A percentile compares a stretch with the other conserved stretches of the same genome.
Evolutionary conservation across 1,284 basidiomycete species (phyloP).

Genomic region (Tranzscheliella williamsii): DNA sequence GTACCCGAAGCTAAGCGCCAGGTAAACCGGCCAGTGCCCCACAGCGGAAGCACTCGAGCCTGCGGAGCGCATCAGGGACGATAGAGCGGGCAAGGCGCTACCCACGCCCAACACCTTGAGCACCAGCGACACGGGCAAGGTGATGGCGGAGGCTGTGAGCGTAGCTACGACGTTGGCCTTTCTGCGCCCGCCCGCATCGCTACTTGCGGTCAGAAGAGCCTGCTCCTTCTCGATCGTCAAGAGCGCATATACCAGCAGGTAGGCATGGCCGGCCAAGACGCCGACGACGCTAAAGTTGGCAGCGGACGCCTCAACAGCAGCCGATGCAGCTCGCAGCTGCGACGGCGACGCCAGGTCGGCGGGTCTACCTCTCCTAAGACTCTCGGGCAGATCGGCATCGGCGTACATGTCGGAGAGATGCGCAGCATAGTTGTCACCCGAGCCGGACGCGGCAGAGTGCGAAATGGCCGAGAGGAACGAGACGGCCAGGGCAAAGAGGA

Average conservation of each 20-base stretch:
- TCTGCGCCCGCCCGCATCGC: constrained; percentile 48
- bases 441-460: constrained; percentile 2
- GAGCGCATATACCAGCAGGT: constrained; percentile 45
- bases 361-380: constrained; percentile 29
- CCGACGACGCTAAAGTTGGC: constrained; percentile 37
- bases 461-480: constrained; percentile 40
- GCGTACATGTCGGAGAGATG: constrained; percentile 26
- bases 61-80: not conserved
- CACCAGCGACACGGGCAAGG: constrained; percentile 37
- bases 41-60: not conserved
- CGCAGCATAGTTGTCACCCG: constrained; percentile 3
- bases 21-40: constrained; percentile 49
- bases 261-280: constrained; percentile 39
- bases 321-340: constrained; percentile 14
- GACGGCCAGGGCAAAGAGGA: constrained; percentile 43
- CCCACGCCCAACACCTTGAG: constrained; percentile 33
- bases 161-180: constrained; percentile 52
- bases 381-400: constrained; percentile 40
- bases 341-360: constrained; percentile 38
- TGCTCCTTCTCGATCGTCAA: constrained; percentile 53
- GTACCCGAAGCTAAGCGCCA: constrained; percentile 45
- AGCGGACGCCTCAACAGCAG: constrained; percentile 23
- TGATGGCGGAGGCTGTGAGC: constrained; percentile 36
- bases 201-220: constrained; percentile 33
- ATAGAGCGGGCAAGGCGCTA: constrained; percentile 29